A percentile compares a stretch with the other conserved stretches of the same genome.
phyloP scores from a whole-genome alignment of 768 basidiomycete genomes.

The Rhizopogon salebrosus region DNA sequence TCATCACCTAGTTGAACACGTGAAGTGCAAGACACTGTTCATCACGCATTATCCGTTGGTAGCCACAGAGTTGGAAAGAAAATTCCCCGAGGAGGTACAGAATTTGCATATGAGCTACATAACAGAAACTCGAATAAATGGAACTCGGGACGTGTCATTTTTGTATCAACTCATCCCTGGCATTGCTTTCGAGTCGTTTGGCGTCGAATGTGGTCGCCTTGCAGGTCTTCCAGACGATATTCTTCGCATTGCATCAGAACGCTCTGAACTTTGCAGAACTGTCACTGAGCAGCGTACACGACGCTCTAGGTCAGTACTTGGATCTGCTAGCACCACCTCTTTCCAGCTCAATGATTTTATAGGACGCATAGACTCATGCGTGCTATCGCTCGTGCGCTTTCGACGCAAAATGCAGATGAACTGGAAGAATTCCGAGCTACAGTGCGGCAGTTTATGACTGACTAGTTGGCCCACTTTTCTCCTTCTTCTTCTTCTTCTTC shows the following conservation, averaged over 20 bases:
- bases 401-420: conserved; percentile 9
- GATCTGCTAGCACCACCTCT: not conserved
- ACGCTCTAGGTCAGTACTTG: conserved; percentile 41
- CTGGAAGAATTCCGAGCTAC: conserved; percentile 19
- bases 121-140: conserved; percentile 63
- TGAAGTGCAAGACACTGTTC: conserved; percentile 74
- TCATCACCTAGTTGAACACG: conserved; percentile 55
- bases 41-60: conserved; percentile 94
- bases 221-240: conserved; percentile 77
- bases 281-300: conserved; percentile 45
- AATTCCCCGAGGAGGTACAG: conserved; percentile 55
- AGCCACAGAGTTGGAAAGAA: conserved; percentile 58
- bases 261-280: conserved; percentile 50
- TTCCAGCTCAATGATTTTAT: not conserved
- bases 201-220: conserved; percentile 87
- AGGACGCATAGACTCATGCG: not conserved
- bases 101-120: conserved; percentile 88
- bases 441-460: not conserved
- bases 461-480: conserved; percentile 26
- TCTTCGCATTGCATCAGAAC: conserved; percentile 52
- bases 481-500: conserved; percentile 44
- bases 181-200: conserved; percentile 80
- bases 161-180: conserved; percentile 73
- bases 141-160: conserved; percentile 79
- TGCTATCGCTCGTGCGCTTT: not conserved